phyloP scores from a whole-genome alignment of 2,329 filamentous ascomycete species.

The Atkinsonella hypoxylon region DNA sequence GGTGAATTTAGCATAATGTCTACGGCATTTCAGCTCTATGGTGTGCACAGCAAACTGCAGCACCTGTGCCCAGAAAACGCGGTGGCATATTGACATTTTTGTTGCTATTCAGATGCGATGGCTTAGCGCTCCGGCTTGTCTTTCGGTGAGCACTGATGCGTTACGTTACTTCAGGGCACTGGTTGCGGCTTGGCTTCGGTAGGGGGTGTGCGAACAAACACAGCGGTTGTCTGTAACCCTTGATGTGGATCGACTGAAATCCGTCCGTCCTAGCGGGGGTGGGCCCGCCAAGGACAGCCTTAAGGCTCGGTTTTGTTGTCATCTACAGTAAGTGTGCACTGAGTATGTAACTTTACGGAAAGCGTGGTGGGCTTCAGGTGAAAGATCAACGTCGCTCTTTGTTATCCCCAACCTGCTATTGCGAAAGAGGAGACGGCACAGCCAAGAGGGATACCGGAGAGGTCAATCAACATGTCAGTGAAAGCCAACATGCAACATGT shows the following conservation, averaged over 20 bases:
- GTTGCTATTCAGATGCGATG: constrained; percentile 5
- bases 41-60: background rate
- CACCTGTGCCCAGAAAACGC: background rate
- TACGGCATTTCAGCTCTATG: background rate
- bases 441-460: too few relatives aligned
- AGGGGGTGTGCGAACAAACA: background rate
- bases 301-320: background rate
- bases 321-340: too few relatives aligned
- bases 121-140: background rate
- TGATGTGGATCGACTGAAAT: background rate
- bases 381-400: too few relatives aligned
- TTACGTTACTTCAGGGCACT: constrained; percentile 8
- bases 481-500: too few relatives aligned
- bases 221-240: background rate
- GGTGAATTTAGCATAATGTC: background rate
- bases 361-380: too few relatives aligned
- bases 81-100: background rate
- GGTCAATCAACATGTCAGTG: too few relatives aligned
- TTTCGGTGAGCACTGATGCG: constrained; percentile 7
- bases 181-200: background rate
- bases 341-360: too few relatives aligned
- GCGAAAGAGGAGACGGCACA: too few relatives aligned
- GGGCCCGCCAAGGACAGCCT: background rate
- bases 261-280: background rate
- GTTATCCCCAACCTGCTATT: too few relatives aligned